Conservation (phyloP, 2,329 filamentous ascomycete species). For the Aspergillus fumigatus region DNA sequence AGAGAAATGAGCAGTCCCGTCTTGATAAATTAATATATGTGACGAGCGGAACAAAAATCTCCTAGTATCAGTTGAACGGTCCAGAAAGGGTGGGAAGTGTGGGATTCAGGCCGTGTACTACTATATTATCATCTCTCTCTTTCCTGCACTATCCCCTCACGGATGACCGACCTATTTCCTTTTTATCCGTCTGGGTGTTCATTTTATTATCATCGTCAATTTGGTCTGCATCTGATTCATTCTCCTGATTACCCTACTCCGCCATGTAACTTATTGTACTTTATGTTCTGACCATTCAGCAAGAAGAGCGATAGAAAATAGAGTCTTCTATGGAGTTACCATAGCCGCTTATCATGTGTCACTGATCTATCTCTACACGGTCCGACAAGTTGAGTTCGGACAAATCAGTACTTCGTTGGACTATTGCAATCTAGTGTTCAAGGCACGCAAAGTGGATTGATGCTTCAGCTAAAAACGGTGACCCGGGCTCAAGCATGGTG, state of each 20-base stretch:
- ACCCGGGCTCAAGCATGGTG: background rate
- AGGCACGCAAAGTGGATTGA: background rate
- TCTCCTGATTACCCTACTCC: background rate
- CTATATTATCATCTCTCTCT: background rate
- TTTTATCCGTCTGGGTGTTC: background rate
- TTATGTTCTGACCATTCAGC: constrained; percentile 18
- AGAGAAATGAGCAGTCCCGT: constrained; percentile 13
- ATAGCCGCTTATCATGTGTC: background rate
- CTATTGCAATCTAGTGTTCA: background rate
- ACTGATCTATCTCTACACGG: background rate
- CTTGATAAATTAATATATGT: background rate
- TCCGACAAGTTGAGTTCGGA: background rate
- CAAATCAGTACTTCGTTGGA: background rate
- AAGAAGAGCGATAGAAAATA: constrained; percentile 25
- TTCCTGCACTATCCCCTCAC: background rate
- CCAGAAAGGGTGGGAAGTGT: background rate
- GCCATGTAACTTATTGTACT: constrained; percentile 28
- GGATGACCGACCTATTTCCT: background rate
- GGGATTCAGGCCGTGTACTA: background rate
- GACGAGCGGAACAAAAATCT: background rate
- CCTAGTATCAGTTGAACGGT: background rate
- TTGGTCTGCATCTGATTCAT: constrained; percentile 1
- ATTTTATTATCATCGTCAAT: constrained; percentile 8
- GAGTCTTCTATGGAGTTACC: constrained; percentile 18
- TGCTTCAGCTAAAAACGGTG: background rate